These are phyloP conservation scores for Sabuloglossum arenarium DNA, from an alignment of 495 filamentous ascomycete genomes.

Conservation along the genomic window DNA sequence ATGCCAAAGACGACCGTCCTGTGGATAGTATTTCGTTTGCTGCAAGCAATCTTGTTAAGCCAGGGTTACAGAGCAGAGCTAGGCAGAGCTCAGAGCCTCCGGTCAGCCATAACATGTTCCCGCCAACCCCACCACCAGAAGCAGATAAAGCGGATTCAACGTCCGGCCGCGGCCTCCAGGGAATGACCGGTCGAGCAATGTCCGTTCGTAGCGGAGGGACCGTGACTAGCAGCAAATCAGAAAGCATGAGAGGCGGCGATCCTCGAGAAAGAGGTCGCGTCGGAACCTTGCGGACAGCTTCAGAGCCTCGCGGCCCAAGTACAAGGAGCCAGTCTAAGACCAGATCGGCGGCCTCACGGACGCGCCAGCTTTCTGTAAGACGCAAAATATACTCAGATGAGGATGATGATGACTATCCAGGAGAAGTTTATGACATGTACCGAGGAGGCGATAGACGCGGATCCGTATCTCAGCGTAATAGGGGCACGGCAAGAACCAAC, in stretches of 20 bases:
- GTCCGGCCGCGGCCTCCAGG: neutral
- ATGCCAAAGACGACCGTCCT: conserved; percentile 44
- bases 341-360: neutral
- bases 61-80: conserved; percentile 45
- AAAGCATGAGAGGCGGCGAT: conserved; percentile 12
- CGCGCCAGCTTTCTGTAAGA: neutral
- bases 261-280: conserved; percentile 18
- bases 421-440: conserved; percentile 56
- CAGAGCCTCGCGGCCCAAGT: conserved; percentile 28
- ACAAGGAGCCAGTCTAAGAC: conserved; percentile 7
- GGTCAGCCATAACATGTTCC: conserved; percentile 70
- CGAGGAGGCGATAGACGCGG: conserved; percentile 9
- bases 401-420: conserved; percentile 35
- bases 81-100: conserved; percentile 78
- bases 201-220: conserved; percentile 17
- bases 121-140: conserved; percentile 89
- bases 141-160: conserved; percentile 31
- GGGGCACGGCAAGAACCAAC: conserved; percentile 8
- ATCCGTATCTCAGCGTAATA: neutral
- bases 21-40: conserved; percentile 70
- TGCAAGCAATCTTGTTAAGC: conserved; percentile 75
- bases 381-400: conserved; percentile 9
- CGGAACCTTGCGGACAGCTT: conserved; percentile 32
- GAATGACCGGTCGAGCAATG: conserved; percentile 13
- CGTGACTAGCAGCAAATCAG: conserved; percentile 19